phyloP scores from a whole-genome alignment of 208 protist species.

The Herpetomonas samuelpessoai region DNA sequence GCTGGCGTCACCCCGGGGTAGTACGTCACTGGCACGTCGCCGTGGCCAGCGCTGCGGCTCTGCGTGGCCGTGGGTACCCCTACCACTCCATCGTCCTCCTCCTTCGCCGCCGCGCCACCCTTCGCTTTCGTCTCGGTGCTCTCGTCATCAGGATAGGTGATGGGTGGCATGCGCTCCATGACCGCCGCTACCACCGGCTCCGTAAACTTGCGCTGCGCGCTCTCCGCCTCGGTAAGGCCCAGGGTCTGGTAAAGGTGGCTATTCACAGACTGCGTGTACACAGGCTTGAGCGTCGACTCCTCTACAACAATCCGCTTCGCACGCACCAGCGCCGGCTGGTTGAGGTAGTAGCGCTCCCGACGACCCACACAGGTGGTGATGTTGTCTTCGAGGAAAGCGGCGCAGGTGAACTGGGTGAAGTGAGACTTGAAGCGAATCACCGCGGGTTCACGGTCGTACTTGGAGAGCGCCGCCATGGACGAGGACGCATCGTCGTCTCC shows the following conservation, averaged over 20 bases:
- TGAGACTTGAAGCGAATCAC: constrained; percentile 24
- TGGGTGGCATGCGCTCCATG: not conserved
- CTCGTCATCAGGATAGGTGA: not conserved
- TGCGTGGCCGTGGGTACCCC: too few species aligned
- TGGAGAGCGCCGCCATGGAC: not conserved
- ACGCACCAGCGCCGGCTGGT: constrained; percentile 33
- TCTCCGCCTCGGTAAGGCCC: constrained; percentile 46
- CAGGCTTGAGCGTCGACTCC: constrained; percentile 28
- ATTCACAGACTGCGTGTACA: constrained; percentile 38
- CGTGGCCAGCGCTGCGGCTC: too few species aligned
- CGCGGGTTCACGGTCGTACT: constrained; percentile 7
- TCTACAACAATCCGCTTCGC: constrained; percentile 26
- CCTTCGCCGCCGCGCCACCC: too few species aligned
- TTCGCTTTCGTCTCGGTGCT: too few species aligned
- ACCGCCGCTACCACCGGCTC: constrained; percentile 22
- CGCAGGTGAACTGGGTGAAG: constrained; percentile 40
- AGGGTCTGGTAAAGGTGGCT: constrained; percentile 49
- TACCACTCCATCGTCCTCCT: too few species aligned
- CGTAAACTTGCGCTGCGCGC: constrained; percentile 1
- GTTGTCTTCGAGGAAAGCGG: constrained; percentile 50
- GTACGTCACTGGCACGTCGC: not conserved
- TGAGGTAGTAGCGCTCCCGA: constrained; percentile 30
- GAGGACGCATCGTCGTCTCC: not conserved
- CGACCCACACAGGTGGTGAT: constrained; percentile 27
- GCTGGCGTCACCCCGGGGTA: too few species aligned